Conservation (phyloP, 331 rosid species). For the Stylosanthes scabra region DNA sequence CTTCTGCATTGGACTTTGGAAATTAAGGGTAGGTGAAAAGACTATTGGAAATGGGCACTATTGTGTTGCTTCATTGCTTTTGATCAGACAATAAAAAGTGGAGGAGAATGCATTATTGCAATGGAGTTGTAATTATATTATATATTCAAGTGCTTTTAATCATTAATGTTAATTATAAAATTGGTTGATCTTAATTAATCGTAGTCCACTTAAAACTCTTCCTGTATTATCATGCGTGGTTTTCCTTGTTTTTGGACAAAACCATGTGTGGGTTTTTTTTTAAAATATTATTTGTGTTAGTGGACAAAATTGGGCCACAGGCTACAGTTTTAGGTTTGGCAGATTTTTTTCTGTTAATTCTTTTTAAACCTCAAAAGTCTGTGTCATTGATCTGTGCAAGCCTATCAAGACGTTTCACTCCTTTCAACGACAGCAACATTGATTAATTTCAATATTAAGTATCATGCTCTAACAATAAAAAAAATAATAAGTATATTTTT, state of each 20-base stretch:
- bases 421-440: no score
- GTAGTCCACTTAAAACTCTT: no score
- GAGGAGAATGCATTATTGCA: not conserved
- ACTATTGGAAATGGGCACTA: constrained; percentile 1
- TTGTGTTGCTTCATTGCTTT: not conserved
- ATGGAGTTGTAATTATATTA: no score
- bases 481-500: no score
- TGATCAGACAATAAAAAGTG: not conserved
- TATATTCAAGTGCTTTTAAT: no score
- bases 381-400: not conserved
- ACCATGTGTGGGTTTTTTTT: no score
- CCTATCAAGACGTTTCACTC: not conserved
- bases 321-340: not conserved
- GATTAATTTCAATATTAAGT: no score
- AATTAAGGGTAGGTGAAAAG: not conserved
- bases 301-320: constrained; percentile 18
- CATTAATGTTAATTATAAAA: no score
- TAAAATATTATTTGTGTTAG: not conserved
- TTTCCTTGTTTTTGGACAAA: no score
- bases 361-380: not conserved
- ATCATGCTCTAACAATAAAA: no score
- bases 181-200: no score
- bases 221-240: no score
- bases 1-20: not conserved
- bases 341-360: not conserved